phyloP scores from a whole-genome alignment of 192 early-diverging fungal species.

The Coemansia sp. region DNA sequence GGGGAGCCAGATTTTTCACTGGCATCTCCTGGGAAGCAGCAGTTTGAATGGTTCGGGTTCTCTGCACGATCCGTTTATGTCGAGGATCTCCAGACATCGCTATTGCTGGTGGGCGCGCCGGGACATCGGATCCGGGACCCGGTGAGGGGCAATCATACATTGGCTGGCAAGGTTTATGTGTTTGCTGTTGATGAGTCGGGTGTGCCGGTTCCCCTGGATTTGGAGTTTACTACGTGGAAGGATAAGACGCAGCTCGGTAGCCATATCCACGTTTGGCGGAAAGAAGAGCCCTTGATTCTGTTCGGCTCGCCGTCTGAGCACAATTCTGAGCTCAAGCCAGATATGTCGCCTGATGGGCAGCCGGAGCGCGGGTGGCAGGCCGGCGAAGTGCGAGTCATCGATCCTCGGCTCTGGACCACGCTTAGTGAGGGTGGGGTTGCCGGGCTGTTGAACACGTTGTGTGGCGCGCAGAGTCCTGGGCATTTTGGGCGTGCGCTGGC shows the following conservation, averaged over 20 bases:
- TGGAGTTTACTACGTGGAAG: slow-evolving; percentile 26
- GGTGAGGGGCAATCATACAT: background rate
- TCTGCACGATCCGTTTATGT: slow-evolving; percentile 28
- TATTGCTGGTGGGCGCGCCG: slow-evolving; percentile 60
- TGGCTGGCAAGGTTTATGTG: slow-evolving; percentile 60
- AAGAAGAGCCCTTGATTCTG: slow-evolving; percentile 23
- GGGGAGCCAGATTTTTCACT: slow-evolving; percentile 46
- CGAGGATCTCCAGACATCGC: slow-evolving; percentile 6
- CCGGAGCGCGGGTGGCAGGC: slow-evolving; percentile 54
- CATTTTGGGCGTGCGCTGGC: slow-evolving; percentile 54
- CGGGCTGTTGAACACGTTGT: slow-evolving; percentile 37
- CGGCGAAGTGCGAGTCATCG: slow-evolving; percentile 50
- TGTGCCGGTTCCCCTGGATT: slow-evolving; percentile 1
- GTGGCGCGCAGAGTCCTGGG: slow-evolving; percentile 47
- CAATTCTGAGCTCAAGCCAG: slow-evolving; percentile 11
- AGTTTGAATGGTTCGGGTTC: slow-evolving; percentile 61
- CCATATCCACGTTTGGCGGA: slow-evolving; percentile 45
- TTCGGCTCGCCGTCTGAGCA: slow-evolving; percentile 53
- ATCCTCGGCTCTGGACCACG: slow-evolving; percentile 33
- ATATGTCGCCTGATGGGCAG: background rate
- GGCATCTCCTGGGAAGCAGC: slow-evolving; percentile 23
- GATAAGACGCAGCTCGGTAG: slow-evolving; percentile 52
- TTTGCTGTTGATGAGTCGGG: slow-evolving; percentile 25
- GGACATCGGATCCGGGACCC: slow-evolving; percentile 41
- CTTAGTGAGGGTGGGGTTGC: background rate